Conservation (phyloP, 2,329 filamentous ascomycete species). For the Epichloe baconii region DNA sequence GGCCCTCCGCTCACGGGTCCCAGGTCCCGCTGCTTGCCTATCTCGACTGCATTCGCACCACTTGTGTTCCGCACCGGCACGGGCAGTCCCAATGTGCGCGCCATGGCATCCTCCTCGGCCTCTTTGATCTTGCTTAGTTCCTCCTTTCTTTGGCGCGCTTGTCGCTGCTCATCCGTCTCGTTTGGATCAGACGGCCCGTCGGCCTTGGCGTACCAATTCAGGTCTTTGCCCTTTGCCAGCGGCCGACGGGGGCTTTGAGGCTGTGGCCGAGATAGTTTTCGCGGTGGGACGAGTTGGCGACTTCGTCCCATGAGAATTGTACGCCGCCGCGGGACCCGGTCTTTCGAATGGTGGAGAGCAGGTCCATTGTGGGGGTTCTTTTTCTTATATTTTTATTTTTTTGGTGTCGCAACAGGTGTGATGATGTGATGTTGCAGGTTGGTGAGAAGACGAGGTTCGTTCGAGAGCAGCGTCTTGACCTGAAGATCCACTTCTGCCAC, state of each 20-base stretch:
- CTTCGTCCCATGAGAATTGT: slow-evolving; percentile 95
- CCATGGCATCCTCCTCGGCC: slow-evolving; percentile 84
- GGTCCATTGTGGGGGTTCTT: slow-evolving; percentile 53
- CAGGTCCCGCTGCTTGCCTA: slow-evolving; percentile 29
- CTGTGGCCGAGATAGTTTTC: slow-evolving; percentile 87
- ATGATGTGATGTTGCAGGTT: no score
- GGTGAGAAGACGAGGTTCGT: not conserved
- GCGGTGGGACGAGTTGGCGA: slow-evolving; percentile 73
- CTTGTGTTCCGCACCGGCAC: slow-evolving; percentile 46
- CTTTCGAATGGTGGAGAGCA: slow-evolving; percentile 85
- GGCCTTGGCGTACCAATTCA: slow-evolving; percentile 52
- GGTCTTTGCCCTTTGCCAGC: slow-evolving; percentile 70
- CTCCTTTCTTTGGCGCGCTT: slow-evolving; percentile 51
- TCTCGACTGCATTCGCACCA: slow-evolving; percentile 56
- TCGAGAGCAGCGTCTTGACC: not conserved
- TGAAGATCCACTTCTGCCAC: no score
- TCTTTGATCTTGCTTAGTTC: slow-evolving; percentile 78
- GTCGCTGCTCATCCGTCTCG: slow-evolving; percentile 46
- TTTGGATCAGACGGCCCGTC: slow-evolving; percentile 30
- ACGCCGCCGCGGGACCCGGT: slow-evolving; percentile 80
- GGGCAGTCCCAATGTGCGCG: slow-evolving; percentile 68
- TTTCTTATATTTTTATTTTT: no score
- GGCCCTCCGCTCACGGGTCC: slow-evolving; percentile 14
- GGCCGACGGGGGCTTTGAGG: slow-evolving; percentile 79
- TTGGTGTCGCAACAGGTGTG: no score